Evolutionary conservation across 495 filamentous ascomycete genomes (phyloP).

Genomic region (Podospora tetraspora): DNA sequence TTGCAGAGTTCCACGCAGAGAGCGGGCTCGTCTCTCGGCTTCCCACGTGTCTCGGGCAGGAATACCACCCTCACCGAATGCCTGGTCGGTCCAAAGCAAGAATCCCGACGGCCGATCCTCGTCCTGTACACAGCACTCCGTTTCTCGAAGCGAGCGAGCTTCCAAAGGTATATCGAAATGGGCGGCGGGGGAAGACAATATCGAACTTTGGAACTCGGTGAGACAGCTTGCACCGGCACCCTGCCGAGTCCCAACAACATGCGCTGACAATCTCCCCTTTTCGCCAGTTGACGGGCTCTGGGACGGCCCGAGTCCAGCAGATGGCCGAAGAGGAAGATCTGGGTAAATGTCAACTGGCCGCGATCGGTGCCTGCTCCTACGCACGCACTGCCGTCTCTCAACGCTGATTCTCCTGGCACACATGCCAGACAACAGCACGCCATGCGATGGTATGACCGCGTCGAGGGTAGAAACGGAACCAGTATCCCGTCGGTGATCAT

Average conservation of each 20-base stretch:
- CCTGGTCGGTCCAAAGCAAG: slow-evolving; percentile 14
- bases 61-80: slow-evolving; percentile 19
- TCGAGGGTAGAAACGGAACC: slow-evolving; percentile 24
- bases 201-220: not conserved
- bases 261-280: slow-evolving; percentile 2
- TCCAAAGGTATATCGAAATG: not conserved
- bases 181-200: not conserved
- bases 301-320: not conserved
- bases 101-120: slow-evolving; percentile 24
- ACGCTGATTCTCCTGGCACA: slow-evolving; percentile 29
- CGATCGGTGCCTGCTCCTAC: slow-evolving; percentile 24
- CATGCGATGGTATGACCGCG: slow-evolving; percentile 28
- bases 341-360: slow-evolving; percentile 1
- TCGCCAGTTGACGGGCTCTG: not conserved
- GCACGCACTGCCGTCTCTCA: slow-evolving; percentile 35
- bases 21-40: slow-evolving; percentile 1
- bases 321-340: not conserved
- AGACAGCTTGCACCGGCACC: slow-evolving; percentile 1
- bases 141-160: slow-evolving; percentile 6
- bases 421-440: slow-evolving; percentile 24
- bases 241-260: slow-evolving; percentile 11
- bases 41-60: slow-evolving; percentile 18
- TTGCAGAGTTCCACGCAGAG: not conserved
- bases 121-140: not conserved
- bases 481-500: slow-evolving; percentile 28